These are phyloP conservation scores for Olyra latifolia DNA, from an alignment of 176 grass and related monocot species.

Conservation along the genomic window DNA sequence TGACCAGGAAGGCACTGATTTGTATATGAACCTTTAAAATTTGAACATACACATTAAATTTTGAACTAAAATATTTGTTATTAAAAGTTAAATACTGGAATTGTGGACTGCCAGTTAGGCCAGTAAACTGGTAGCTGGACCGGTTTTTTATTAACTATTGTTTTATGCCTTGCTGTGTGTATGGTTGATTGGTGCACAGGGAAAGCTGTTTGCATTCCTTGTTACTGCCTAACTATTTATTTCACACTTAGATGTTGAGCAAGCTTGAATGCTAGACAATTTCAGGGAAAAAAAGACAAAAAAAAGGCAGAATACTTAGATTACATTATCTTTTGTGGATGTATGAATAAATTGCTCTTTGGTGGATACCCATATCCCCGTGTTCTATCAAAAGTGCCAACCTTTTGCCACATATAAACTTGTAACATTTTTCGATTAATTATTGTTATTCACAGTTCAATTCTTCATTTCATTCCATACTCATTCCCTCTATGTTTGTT, in stretches of 20 bases:
- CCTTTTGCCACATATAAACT: background rate
- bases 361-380: background rate
- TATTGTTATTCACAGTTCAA: background rate
- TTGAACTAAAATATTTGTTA: background rate
- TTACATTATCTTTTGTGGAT: background rate
- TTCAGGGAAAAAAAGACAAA: background rate
- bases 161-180: constrained; percentile 3
- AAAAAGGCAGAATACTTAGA: background rate
- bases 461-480: background rate
- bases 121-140: background rate
- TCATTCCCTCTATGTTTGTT: constrained; percentile 1
- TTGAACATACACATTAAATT: background rate
- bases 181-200: background rate
- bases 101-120: background rate
- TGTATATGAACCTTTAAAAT: background rate
- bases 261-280: background rate
- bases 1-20: background rate
- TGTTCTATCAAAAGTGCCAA: background rate
- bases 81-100: background rate
- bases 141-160: background rate
- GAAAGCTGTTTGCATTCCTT: background rate
- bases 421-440: background rate
- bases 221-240: background rate
- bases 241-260: background rate
- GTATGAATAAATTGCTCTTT: background rate